These are phyloP conservation scores for Citrullus colocynthis DNA, from an alignment of 306 rosid species.

Conservation along the genomic window DNA sequence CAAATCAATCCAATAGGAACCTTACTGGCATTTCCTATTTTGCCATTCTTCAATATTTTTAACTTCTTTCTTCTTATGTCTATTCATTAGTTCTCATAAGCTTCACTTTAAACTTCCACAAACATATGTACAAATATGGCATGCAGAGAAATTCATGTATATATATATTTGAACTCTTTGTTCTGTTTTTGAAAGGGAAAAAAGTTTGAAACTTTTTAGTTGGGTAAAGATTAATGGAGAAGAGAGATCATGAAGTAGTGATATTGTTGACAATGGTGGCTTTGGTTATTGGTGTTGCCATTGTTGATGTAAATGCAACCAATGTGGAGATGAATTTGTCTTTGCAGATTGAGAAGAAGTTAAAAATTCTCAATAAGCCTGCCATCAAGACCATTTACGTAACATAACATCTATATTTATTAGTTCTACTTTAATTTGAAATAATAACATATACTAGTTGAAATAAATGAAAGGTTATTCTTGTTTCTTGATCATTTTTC, in stretches of 20 bases:
- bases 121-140: no score
- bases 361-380: constrained; percentile 41
- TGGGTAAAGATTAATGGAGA: constrained; percentile 2
- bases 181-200: neutral
- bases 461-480: no score
- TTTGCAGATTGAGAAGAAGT: constrained; percentile 15
- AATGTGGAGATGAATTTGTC: neutral
- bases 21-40: no score
- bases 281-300: constrained; percentile 3
- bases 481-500: neutral
- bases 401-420: neutral
- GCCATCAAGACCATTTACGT: constrained; percentile 33
- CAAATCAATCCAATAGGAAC: no score
- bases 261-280: constrained; percentile 1
- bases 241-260: neutral
- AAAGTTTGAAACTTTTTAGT: neutral
- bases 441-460: no score
- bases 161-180: neutral
- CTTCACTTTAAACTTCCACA: neutral
- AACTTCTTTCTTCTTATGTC: no score
- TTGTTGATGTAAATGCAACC: neutral
- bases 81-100: no score
- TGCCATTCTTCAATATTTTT: no score
- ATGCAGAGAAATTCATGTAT: neutral
- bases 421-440: no score